Percentiles rank a stretch among this genome's conserved stretches.
phyloP scores from a whole-genome alignment of 345 rosid genomes.

The Hypericum androsaemum region DNA sequence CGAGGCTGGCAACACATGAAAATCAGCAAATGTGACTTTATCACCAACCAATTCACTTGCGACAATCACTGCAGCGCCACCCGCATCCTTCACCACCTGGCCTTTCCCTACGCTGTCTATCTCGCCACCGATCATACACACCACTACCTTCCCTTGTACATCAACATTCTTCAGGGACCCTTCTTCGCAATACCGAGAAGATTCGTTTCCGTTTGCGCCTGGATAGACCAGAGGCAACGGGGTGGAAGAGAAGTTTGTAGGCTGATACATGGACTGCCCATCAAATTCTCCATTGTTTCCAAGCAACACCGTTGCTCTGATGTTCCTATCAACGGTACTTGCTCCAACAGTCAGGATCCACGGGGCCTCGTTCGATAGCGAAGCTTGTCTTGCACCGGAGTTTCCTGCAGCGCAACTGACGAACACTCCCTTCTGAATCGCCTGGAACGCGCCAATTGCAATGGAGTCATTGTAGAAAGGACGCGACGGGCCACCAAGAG shows the following conservation, averaged over 20 bases:
- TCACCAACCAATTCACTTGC: not conserved
- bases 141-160: not conserved
- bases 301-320: not conserved
- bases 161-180: not conserved
- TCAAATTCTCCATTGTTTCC: not conserved
- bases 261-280: not conserved
- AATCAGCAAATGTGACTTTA: constrained; percentile 15
- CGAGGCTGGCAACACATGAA: constrained; percentile 15
- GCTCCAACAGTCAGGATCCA: constrained; percentile 5
- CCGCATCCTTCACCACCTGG: not conserved
- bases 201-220: not conserved
- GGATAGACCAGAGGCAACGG: not conserved
- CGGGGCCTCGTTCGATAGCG: not conserved
- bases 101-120: not conserved
- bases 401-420: constrained; percentile 1
- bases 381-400: not conserved
- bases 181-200: not conserved
- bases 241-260: not conserved
- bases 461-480: not conserved
- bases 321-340: not conserved
- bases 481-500: not conserved
- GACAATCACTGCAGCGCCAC: not conserved
- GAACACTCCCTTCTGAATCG: constrained; percentile 2
- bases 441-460: not conserved
- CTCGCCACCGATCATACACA: not conserved